Base-by-base conservation (phyloP, 2,329 filamentous ascomycete genomes). In the Elsinoe fawcettii region DNA sequence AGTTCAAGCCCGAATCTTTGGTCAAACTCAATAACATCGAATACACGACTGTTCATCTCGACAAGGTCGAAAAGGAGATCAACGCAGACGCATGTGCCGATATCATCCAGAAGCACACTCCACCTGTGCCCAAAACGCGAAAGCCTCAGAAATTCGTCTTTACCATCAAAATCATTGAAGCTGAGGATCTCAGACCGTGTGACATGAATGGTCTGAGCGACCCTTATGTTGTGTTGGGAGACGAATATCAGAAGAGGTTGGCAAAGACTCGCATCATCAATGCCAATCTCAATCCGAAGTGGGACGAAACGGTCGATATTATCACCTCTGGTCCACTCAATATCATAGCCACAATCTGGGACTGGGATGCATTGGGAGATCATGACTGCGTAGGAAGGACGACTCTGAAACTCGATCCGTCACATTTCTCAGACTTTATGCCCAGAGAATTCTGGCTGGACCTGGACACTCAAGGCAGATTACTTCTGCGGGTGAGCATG, bases 1-100 rank as follows among this genome's bases (percentile, higher is more conserved):
- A 97, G 62, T 99, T 99, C 74, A 93, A 90, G 64, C 84, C 90
- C 2, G 88, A 96, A 88, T 96, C 91, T 4, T 87, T 99, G 65
- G 90, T 99, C 61, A 99, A 97, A 73, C 81, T 99, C 64, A 99
- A 99, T 77, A 95, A 99, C 67, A 85, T 99, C 62, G 92, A 96
- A 72, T 97, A 90, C 72, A 92, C 91, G 4, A 90, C 95, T 74
- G 82, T 90, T 58, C 89, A 95, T 67, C 80, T 99, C 55, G 93
- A 99, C 69, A 90, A 88, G 70, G 79, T 99, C 5, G 92, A 97
- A 69, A 85, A 82, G 67, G 83, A 86, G 59, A 89, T 97, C 77
- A 91, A 96, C 65, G 90, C 95, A 11, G 93, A 99, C 69, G 86
- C 81, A 9, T 96, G 90, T 66, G 91, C 91, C 2, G 85, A 87